A percentile compares a stretch with the other conserved stretches of the same genome.
Conservation (phyloP, 352 stramenopile genomes). For the Globisporangium megalacanthum region DNA sequence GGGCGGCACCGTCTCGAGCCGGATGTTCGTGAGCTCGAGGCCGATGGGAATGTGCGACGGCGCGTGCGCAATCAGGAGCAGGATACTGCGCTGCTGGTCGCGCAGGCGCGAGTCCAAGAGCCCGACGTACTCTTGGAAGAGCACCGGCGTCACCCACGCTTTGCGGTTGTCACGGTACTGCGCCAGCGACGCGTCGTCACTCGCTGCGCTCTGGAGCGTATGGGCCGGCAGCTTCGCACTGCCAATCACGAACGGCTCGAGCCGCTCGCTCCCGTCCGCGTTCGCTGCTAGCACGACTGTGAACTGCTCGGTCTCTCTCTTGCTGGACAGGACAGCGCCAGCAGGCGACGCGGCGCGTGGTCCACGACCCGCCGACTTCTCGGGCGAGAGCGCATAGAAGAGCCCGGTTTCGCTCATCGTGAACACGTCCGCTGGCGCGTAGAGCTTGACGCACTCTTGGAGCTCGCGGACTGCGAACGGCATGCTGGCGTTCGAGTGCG, state of each 20-base stretch:
- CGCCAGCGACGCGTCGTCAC: conserved; percentile 16
- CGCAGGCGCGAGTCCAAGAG: conserved; percentile 43
- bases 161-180: conserved; percentile 51
- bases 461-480: conserved; percentile 22
- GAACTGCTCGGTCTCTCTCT: conserved; percentile 21
- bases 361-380: conserved; percentile 31
- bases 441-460: conserved; percentile 29
- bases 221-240: conserved; percentile 18
- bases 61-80: conserved; percentile 35
- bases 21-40: conserved; percentile 48
- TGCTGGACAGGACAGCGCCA: conserved; percentile 7
- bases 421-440: conserved; percentile 47
- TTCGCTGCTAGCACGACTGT: conserved; percentile 40
- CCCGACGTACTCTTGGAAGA: conserved; percentile 54
- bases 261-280: conserved; percentile 42
- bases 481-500: background rate
- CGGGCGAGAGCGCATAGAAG: conserved; percentile 43
- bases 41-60: conserved; percentile 44
- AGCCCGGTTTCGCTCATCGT: conserved; percentile 50
- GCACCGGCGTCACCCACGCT: conserved; percentile 52
- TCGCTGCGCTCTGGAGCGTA: conserved; percentile 2
- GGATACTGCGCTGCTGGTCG: conserved; percentile 31
- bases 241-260: conserved; percentile 53
- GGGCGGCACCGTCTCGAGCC: conserved; percentile 39
- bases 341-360: conserved; percentile 13